These are phyloP conservation scores for Penicillium waksmanii DNA, from an alignment of 495 filamentous ascomycete species.

Conservation along the genomic window DNA sequence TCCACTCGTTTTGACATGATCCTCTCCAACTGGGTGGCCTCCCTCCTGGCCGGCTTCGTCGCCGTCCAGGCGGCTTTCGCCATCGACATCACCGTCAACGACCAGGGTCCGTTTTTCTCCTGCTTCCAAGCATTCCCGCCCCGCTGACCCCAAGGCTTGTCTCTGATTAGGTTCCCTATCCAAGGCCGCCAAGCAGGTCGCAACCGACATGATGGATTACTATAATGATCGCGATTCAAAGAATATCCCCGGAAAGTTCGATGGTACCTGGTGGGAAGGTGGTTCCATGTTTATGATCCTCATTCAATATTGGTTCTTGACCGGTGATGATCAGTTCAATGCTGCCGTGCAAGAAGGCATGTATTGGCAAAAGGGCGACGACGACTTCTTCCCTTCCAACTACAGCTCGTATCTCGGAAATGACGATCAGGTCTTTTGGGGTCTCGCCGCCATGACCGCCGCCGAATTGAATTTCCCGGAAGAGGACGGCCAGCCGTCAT, in stretches of 20 bases:
- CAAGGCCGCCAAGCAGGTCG: slow-evolving; percentile 61
- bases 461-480: slow-evolving; percentile 75
- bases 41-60: slow-evolving; percentile 33
- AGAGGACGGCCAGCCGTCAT: slow-evolving; percentile 57
- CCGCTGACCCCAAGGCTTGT: slow-evolving; percentile 1
- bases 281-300: slow-evolving; percentile 74
- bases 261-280: slow-evolving; percentile 73
- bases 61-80: slow-evolving; percentile 33
- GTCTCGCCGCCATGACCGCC: slow-evolving; percentile 70
- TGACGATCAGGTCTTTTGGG: slow-evolving; percentile 85
- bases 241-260: slow-evolving; percentile 66
- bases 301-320: slow-evolving; percentile 80
- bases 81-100: slow-evolving; percentile 37
- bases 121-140: background rate
- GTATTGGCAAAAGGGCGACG: slow-evolving; percentile 67
- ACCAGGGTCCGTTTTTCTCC: slow-evolving; percentile 32
- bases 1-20: slow-evolving; percentile 32
- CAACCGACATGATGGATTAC: slow-evolving; percentile 65
- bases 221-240: slow-evolving; percentile 66
- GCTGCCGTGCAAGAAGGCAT: slow-evolving; percentile 62
- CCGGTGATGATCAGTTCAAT: slow-evolving; percentile 73
- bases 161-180: slow-evolving; percentile 58
- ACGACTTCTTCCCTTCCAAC: slow-evolving; percentile 67
- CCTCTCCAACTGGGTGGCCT: slow-evolving; percentile 25
- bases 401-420: slow-evolving; percentile 61